phyloP scores from a whole-genome alignment of 202 grass and related monocot species.

The Hordeum pubiflorum region DNA sequence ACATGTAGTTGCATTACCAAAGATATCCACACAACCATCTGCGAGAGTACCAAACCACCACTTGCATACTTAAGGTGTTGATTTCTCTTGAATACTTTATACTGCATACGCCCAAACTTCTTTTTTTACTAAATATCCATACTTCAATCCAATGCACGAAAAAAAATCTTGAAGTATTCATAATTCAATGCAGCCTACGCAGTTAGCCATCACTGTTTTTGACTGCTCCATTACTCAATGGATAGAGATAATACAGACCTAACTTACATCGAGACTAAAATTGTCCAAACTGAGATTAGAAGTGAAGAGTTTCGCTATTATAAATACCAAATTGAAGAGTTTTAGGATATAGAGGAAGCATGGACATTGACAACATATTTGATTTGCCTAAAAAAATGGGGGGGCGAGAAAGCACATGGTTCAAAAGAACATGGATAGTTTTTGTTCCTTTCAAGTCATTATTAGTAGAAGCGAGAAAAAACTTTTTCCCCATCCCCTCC shows the following conservation, averaged over 20 bases:
- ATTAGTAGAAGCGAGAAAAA: too few relatives aligned
- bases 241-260: background rate
- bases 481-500: too few relatives aligned
- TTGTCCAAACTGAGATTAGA: background rate
- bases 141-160: background rate
- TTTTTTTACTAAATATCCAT: background rate
- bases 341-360: background rate
- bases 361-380: background rate
- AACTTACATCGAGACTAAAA: background rate
- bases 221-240: background rate
- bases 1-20: conserved; percentile 47
- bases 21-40: background rate
- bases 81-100: background rate
- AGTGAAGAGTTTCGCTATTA: background rate
- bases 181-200: background rate
- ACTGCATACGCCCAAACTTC: background rate
- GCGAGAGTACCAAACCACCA: background rate
- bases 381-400: background rate
- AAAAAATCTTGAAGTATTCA: background rate
- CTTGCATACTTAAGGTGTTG: background rate
- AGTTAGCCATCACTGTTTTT: background rate
- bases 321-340: background rate
- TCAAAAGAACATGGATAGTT: conserved; percentile 84
- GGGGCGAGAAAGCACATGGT: background rate
- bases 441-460: too few relatives aligned